Conservation (phyloP, 768 basidiomycete genomes). For the Mycena belliarum region DNA sequence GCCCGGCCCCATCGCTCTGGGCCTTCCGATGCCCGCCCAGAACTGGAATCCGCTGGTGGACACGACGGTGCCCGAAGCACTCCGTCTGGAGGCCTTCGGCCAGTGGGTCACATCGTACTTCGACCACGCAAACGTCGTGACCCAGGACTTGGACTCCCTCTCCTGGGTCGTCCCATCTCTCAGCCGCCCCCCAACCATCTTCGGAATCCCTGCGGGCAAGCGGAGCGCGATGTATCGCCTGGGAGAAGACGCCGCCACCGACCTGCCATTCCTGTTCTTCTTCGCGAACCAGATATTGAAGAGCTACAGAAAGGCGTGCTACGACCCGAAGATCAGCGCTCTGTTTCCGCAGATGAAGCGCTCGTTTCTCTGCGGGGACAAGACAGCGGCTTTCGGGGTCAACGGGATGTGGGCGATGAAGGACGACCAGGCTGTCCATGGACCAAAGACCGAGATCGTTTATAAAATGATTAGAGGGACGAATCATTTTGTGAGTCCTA, state of each 20-base stretch:
- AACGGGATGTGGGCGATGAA: conserved; percentile 24
- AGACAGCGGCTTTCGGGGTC: conserved; percentile 22
- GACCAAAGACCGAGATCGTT: too few relatives aligned
- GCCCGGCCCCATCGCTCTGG: conserved; percentile 28
- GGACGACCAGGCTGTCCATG: conserved; percentile 15
- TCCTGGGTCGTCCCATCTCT: conserved; percentile 25
- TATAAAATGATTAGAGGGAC: too few relatives aligned
- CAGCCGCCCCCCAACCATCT: conserved; percentile 27
- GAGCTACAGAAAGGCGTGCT: conserved; percentile 26
- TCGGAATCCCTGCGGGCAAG: conserved; percentile 22
- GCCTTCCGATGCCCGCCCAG: conserved; percentile 24
- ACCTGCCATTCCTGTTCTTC: conserved; percentile 23
- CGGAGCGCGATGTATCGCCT: conserved; percentile 13
- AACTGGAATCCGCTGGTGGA: conserved; percentile 30
- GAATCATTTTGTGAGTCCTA: too few relatives aligned
- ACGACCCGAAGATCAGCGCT: conserved; percentile 3
- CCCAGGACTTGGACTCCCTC: conserved; percentile 26
- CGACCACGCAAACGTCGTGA: conserved; percentile 28
- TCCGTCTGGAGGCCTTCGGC: conserved; percentile 23
- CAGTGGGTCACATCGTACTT: conserved; percentile 36
- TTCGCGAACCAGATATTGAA: conserved; percentile 18
- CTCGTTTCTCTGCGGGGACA: conserved; percentile 17
- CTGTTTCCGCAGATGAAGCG: conserved; percentile 23
- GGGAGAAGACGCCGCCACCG: conserved; percentile 15
- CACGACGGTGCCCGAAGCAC: conserved; percentile 24